Percentiles rank a stretch among this genome's conserved stretches.
These are phyloP conservation scores for Dispira parvispora DNA, from an alignment of 192 early-diverging fungal genomes.

Conservation along the genomic window DNA sequence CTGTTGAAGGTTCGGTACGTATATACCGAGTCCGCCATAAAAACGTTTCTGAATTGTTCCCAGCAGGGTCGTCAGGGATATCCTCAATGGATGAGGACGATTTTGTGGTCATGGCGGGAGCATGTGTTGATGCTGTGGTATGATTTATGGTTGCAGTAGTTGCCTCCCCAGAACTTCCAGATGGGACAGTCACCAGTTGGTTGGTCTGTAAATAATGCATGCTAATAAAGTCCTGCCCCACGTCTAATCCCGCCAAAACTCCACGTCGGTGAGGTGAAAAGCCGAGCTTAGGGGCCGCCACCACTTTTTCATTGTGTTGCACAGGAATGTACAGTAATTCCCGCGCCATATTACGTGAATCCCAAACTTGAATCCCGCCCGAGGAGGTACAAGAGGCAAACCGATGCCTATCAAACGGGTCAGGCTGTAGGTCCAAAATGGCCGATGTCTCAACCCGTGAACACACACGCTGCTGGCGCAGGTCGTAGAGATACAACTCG, in stretches of 20 bases:
- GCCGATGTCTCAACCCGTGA: constrained; percentile 14
- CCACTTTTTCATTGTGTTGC: background rate
- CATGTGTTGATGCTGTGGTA: no score
- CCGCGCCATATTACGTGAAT: constrained; percentile 21
- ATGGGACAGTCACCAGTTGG: no score
- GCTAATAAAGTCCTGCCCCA: background rate
- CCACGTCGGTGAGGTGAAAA: constrained; percentile 7
- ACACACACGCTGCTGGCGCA: background rate
- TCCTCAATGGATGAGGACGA: no score
- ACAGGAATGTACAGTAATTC: background rate
- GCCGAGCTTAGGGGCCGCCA: background rate
- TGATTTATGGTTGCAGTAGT: no score
- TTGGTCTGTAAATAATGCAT: background rate
- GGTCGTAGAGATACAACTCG: background rate
- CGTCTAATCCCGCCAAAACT: background rate
- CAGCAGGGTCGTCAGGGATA: no score
- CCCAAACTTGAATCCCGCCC: constrained; percentile 54
- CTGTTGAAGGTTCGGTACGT: background rate
- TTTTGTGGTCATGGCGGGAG: no score
- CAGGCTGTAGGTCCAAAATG: constrained; percentile 41
- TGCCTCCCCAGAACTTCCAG: no score
- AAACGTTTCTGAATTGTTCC: background rate
- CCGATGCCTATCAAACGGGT: constrained; percentile 48
- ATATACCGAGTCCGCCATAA: constrained; percentile 7
- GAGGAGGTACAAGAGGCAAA: constrained; percentile 58